Percentiles rank a stretch among this genome's conserved stretches.
phyloP scores from a whole-genome alignment of 805 yeast species.

The Candida boidinii region DNA sequence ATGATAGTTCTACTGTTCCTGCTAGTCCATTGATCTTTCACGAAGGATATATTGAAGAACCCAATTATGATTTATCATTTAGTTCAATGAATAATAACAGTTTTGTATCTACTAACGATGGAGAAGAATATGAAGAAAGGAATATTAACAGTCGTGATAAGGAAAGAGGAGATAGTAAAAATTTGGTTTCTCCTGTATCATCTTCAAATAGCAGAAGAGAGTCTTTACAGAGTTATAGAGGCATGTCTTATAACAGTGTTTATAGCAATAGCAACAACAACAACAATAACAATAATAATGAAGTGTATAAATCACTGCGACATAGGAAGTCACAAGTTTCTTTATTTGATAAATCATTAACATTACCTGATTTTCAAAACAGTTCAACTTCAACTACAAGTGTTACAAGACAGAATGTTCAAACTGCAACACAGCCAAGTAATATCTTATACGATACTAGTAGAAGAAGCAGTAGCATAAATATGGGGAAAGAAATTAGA shows the following conservation, averaged over 20 bases:
- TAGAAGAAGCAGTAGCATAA: not conserved
- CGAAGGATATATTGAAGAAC: slow-evolving; percentile 15
- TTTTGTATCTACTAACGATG: too few relatives aligned
- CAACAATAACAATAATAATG: not conserved
- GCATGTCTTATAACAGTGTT: too few relatives aligned
- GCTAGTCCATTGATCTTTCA: slow-evolving; percentile 14
- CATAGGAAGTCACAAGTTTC: slow-evolving; percentile 14
- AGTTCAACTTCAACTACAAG: slow-evolving; percentile 23
- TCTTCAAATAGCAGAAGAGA: too few relatives aligned
- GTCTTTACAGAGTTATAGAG: not conserved
- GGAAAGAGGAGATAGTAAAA: too few relatives aligned
- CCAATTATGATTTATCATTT: slow-evolving; percentile 2
- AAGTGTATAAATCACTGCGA: slow-evolving; percentile 1
- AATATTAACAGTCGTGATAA: too few relatives aligned
- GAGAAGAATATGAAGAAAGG: too few relatives aligned
- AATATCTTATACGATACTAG: slow-evolving; percentile 5
- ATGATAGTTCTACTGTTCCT: slow-evolving; percentile 4
- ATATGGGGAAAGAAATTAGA: not conserved
- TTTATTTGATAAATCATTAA: slow-evolving; percentile 10
- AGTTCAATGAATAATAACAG: not conserved
- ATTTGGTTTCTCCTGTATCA: too few relatives aligned
- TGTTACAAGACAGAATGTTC: slow-evolving; percentile 3
- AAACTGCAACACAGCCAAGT: slow-evolving; percentile 1
- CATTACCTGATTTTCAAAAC: slow-evolving; percentile 10
- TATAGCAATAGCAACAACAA: too few relatives aligned